These are phyloP conservation scores for Penicillium soppii DNA, from an alignment of 495 filamentous ascomycete species.

Conservation along the genomic window DNA sequence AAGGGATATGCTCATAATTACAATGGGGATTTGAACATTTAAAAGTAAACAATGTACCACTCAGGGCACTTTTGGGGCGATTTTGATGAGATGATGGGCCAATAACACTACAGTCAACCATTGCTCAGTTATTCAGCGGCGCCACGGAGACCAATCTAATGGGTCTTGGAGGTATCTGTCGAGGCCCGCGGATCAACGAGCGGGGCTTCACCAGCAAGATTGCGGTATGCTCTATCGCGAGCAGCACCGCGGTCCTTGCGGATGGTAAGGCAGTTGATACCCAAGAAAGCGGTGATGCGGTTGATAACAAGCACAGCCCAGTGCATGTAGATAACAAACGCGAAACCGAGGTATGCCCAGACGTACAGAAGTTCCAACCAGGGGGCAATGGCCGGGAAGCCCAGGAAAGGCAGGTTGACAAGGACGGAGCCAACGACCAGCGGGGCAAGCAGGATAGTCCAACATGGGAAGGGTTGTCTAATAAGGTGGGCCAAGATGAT, in stretches of 20 bases:
- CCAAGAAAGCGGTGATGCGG: constrained; percentile 86
- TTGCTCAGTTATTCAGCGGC: neutral
- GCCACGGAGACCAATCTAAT: constrained; percentile 10
- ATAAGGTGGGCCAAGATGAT: constrained; percentile 96
- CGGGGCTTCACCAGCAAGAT: constrained; percentile 26
- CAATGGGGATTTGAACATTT: constrained; percentile 1
- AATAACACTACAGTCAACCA: neutral
- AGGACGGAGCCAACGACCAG: constrained; percentile 81
- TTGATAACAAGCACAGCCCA: constrained; percentile 92
- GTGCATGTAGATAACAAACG: constrained; percentile 77
- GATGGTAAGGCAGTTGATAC: constrained; percentile 92
- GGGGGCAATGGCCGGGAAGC: constrained; percentile 60
- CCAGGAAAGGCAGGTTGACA: constrained; percentile 77
- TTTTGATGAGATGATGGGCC: neutral
- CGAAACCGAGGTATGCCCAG: constrained; percentile 75
- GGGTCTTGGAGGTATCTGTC: constrained; percentile 24
- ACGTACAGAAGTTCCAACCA: constrained; percentile 76
- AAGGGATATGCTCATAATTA: constrained; percentile 5
- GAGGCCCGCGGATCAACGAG: constrained; percentile 1
- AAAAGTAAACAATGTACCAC: neutral
- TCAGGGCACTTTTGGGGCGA: neutral
- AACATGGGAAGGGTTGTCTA: constrained; percentile 91
- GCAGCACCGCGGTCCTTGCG: constrained; percentile 54
- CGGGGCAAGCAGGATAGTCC: constrained; percentile 87
- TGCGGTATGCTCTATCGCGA: constrained; percentile 41